Evolutionary conservation across 2,329 filamentous ascomycete species (phyloP), one percentile per base, ranked within the genome.

Genomic region (Aspergillus glaucus): DNA sequence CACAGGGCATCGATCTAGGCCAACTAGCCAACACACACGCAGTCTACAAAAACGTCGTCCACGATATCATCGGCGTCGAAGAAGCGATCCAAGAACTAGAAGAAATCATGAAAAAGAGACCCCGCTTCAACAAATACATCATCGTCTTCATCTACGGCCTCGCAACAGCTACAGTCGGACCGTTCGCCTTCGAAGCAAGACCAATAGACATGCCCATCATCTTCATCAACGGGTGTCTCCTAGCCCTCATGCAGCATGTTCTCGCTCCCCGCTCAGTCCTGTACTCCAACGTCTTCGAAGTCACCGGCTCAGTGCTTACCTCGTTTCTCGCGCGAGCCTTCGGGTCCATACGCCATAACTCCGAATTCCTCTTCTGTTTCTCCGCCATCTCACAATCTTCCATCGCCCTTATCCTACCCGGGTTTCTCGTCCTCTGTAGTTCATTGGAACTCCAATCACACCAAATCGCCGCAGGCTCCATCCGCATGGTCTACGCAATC

Each of bases 161-260:
- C 5, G 88, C 88, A 1, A 88, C 86, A 10, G 85, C 82, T 0
- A 80, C 76, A 6, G 88, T 93, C 1, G 88, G 86, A 0, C 87
- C 87, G 0, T 93, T 93, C 60, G 87, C 86, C 3, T 94, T 93
- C 61, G 75, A 83, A 48, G 87, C 86, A 2, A 80, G 87, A 3
- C 80, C 84, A 37, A 85, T 92, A 59, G 89, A 94, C 63, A 72
- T 93, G 50, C 87, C 87, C 0, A 78, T 91, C 24, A 82, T 84
- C 17, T 93, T 93, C 63, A 48, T 88, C 0, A 77, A 94, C 0
- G 88, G 89, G 2, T 84, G 81, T 59, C 72, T 91, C 15, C 76
- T 94, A 0, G 88, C 88, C 1, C 69, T 84, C 47, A 72, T 94
- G 44, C 87, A 93, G 60, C 79, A 92, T 8, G 79, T 88, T 24